Conservation (phyloP, 495 filamentous ascomycete genomes). For the Jackrogersella multiformis region DNA sequence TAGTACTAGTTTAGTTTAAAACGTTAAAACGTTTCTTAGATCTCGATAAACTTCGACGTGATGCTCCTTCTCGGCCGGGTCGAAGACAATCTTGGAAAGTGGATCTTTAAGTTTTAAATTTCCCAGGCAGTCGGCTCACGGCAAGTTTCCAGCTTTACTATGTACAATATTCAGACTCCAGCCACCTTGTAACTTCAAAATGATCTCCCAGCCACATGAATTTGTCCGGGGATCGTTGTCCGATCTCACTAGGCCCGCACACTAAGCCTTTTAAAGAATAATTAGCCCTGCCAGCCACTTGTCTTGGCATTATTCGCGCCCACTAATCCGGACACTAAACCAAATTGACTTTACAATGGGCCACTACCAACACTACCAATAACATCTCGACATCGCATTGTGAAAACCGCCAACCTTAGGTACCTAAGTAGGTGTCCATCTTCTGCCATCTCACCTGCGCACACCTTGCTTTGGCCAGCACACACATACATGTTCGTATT, state of each 20-base stretch:
- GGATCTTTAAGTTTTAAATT: neutral
- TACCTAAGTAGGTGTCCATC: too few species aligned
- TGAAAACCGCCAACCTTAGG: conserved; percentile 9
- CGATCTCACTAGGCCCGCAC: neutral
- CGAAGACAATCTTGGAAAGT: conserved; percentile 16
- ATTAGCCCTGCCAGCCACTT: conserved; percentile 14
- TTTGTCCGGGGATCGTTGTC: conserved; percentile 3
- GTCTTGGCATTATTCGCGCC: conserved; percentile 27
- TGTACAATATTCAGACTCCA: neutral
- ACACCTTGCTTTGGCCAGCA: conserved; percentile 30
- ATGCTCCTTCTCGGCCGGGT: conserved; percentile 6
- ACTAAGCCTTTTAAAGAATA: neutral
- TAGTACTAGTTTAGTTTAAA: neutral
- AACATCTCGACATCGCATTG: conserved; percentile 10
- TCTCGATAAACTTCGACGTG: conserved; percentile 17
- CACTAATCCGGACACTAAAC: conserved; percentile 14
- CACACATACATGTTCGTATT: conserved; percentile 29
- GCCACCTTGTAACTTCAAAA: conserved; percentile 10
- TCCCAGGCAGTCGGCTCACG: neutral
- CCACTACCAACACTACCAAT: conserved; percentile 16
- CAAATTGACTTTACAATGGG: conserved; percentile 6
- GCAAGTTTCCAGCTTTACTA: neutral
- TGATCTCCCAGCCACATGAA: conserved; percentile 21
- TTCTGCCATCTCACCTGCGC: conserved; percentile 23
- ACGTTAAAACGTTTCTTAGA: neutral